Evolutionary conservation across 1,284 basidiomycete genomes (phyloP), one percentile per base, ranked within the genome.

Genomic region (Laetiporus sulphureus): DNA sequence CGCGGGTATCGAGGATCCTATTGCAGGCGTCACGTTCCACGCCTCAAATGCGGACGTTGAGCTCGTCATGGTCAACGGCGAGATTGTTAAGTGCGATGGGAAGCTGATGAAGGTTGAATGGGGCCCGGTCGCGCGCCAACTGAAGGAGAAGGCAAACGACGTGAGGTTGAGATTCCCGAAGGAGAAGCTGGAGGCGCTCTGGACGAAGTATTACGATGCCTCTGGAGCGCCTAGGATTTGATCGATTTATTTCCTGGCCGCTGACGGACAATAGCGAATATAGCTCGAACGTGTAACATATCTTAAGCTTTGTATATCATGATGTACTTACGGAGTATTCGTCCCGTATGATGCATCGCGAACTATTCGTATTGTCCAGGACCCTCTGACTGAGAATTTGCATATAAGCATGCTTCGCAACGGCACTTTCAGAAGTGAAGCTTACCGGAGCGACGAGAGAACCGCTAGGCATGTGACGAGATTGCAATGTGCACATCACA

Each of bases 101-200:
- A 57, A 54, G 32, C 47, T 58, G 21, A 54, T 49, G 36, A 51
- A 50, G 32, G 32, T 46, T 16, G 51, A 48, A 53, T 60, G 34
- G 66, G 63, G 37, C 6, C 47, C 48, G 6, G 53, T 59, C 1
- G 59, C 55, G 32, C 46, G 13, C 73, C 80, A 47, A 66, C 67
- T 48, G 66, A 65, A 24, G 74, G 71, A 71, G 36, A 65, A 56
- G 2, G 69, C 62, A n/a, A 66, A 68, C 12, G 73, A 73, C 20
- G 68, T 68, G 33, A 76, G 66, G 5, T 66, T 69, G 25, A 79
- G 50, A 54, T 80, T 68, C 42, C 55, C 57, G 2, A 43, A 41
- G 19, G 54, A 54, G 22, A 46, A 50, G 37, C 38, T 59, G 36
- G 56, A 60, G 23, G 50, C 51, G 39, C 31, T 43, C 5, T 59